A percentile compares a stretch with the other conserved stretches of the same genome.
These are phyloP conservation scores for Tetradesmus lagerheimii DNA, from an alignment of 139 green algal species.

Conservation along the genomic window DNA sequence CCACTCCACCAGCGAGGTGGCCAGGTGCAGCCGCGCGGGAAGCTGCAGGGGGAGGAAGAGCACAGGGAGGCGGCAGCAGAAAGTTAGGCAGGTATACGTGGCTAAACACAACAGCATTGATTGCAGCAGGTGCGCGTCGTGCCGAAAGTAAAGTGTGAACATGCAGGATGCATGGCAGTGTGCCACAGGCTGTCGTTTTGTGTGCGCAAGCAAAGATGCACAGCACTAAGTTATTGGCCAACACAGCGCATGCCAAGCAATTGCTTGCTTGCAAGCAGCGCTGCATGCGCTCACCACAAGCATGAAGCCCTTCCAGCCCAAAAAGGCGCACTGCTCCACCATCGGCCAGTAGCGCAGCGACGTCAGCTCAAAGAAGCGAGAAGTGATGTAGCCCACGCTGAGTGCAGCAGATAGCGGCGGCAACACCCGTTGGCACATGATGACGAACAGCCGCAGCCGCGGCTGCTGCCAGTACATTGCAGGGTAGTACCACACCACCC, in stretches of 20 bases:
- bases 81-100: background rate
- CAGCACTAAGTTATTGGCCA: too few relatives aligned
- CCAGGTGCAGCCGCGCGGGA: background rate
- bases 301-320: constrained; percentile 31
- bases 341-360: constrained; percentile 17
- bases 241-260: too few relatives aligned
- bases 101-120: background rate
- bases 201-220: too few relatives aligned
- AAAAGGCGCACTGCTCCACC: background rate
- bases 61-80: background rate
- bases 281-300: constrained; percentile 1
- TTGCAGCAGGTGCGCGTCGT: too few relatives aligned
- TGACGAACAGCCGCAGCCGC: background rate
- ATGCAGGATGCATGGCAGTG: too few relatives aligned
- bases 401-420: background rate
- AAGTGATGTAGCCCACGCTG: background rate
- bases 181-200: too few relatives aligned
- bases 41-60: constrained; percentile 13
- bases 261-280: too few relatives aligned
- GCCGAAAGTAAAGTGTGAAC: too few relatives aligned
- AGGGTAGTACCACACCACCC: background rate
- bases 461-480: constrained; percentile 22
- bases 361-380: background rate
- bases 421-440: constrained; percentile 18
- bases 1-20: background rate